These are phyloP conservation scores for Combretum micranthum DNA, from an alignment of 345 rosid genomes.

Conservation along the genomic window DNA sequence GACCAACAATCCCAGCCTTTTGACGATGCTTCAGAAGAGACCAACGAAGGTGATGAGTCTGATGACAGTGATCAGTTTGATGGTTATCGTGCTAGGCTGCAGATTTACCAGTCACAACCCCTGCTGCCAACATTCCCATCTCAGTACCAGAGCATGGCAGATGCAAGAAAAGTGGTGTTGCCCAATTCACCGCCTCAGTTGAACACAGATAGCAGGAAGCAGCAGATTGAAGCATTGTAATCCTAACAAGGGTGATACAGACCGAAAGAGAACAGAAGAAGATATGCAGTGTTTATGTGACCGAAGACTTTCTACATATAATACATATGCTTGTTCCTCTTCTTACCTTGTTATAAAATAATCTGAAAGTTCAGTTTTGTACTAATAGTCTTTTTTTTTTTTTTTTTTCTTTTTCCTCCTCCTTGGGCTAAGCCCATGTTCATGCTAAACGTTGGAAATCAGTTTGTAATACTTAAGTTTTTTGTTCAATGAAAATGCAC, in stretches of 20 bases:
- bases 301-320: background rate
- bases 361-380: too few relatives aligned
- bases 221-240: slow-evolving; percentile 17
- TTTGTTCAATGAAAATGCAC: too few relatives aligned
- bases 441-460: too few relatives aligned
- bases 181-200: slow-evolving; percentile 46
- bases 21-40: slow-evolving; percentile 28
- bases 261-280: slow-evolving; percentile 10
- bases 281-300: background rate
- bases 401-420: too few relatives aligned
- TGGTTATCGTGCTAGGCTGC: slow-evolving; percentile 48
- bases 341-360: too few relatives aligned
- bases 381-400: too few relatives aligned
- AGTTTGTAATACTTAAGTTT: too few relatives aligned
- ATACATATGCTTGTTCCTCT: too few relatives aligned
- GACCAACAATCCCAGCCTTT: slow-evolving; percentile 29
- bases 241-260: background rate
- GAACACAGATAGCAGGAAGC: slow-evolving; percentile 29
- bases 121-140: slow-evolving; percentile 51
- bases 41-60: background rate
- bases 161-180: slow-evolving; percentile 27
- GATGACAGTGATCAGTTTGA: slow-evolving; percentile 28
- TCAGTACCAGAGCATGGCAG: slow-evolving; percentile 41
- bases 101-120: slow-evolving; percentile 84
- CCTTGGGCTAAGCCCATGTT: too few relatives aligned